Evolutionary conservation across 805 yeast genomes (phyloP).

Genomic region (Starmera caribaea): DNA sequence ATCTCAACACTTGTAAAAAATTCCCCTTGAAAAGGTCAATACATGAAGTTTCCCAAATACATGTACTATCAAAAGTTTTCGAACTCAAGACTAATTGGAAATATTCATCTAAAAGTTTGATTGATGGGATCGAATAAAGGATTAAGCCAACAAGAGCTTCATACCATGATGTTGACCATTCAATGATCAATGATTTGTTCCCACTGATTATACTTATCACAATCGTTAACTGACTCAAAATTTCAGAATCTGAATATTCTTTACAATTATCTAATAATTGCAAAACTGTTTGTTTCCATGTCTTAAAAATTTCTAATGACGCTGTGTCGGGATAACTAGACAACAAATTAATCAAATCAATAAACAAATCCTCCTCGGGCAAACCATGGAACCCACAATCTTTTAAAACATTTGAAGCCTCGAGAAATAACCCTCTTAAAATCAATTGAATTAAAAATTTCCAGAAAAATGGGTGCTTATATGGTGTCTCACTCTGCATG

Average conservation of each 20-base stretch:
- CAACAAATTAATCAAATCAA: constrained; percentile 24
- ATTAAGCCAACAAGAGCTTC: constrained; percentile 51
- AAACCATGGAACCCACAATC: constrained; percentile 34
- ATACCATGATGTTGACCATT: constrained; percentile 54
- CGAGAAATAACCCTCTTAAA: constrained; percentile 50
- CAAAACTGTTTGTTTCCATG: constrained; percentile 25
- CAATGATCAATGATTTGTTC: constrained; percentile 34
- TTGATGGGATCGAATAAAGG: constrained; percentile 50
- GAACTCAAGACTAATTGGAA: constrained; percentile 23
- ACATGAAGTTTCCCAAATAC: constrained; percentile 47
- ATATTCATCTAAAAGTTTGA: constrained; percentile 31
- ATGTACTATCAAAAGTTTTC: constrained; percentile 27
- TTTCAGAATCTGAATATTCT: constrained; percentile 5
- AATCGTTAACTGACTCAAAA: constrained; percentile 21
- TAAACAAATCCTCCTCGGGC: constrained; percentile 16
- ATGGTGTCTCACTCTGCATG: constrained; percentile 33
- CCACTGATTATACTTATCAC: constrained; percentile 27
- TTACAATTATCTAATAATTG: constrained; percentile 15
- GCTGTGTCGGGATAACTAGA: constrained; percentile 26
- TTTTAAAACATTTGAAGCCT: constrained; percentile 40
- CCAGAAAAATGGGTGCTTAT: constrained; percentile 50
- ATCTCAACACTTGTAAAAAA: constrained; percentile 45
- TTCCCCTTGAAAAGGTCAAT: constrained; percentile 46
- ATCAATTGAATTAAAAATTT: constrained; percentile 45
- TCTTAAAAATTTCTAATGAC: constrained; percentile 20